Conservation (phyloP, 1,284 basidiomycete genomes). For the Taiwanofungus camphoratus region DNA sequence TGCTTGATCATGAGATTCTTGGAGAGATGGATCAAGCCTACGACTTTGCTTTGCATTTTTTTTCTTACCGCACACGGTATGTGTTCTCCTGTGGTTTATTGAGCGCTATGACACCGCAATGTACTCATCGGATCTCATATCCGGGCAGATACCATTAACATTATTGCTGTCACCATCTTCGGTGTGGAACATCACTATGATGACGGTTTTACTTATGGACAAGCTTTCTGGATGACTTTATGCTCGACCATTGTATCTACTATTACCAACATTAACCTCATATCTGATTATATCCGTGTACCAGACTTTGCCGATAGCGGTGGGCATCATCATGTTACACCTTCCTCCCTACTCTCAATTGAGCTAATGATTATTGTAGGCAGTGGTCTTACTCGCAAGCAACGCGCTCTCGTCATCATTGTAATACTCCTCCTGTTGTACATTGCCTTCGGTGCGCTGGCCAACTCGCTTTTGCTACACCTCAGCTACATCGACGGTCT, state of each 20-base stretch:
- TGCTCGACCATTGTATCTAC: constrained; percentile 70
- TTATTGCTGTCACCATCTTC: constrained; percentile 56
- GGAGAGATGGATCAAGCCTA: constrained; percentile 54
- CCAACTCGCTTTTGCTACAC: constrained; percentile 52
- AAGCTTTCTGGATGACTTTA: constrained; percentile 78
- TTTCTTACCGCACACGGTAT: constrained; percentile 65
- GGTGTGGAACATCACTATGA: constrained; percentile 59
- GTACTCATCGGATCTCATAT: neutral
- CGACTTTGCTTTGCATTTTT: constrained; percentile 59
- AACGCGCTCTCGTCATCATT: constrained; percentile 73
- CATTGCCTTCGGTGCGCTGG: constrained; percentile 62
- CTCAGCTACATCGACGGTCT: constrained; percentile 64
- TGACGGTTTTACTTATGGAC: constrained; percentile 67
- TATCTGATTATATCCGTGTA: constrained; percentile 56
- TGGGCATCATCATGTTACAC: constrained; percentile 26
- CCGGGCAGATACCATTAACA: constrained; percentile 58
- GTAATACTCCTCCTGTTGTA: constrained; percentile 72
- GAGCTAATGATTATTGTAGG: constrained; percentile 28
- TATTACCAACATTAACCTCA: constrained; percentile 65
- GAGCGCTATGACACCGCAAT: too few species aligned
- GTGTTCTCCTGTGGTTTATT: too few species aligned
- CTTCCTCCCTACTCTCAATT: neutral
- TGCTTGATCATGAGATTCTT: constrained; percentile 69
- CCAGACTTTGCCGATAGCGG: constrained; percentile 65
- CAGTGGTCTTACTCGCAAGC: constrained; percentile 76